Evolutionary conservation across 2,329 filamentous ascomycete species (phyloP).

Genomic region (Penicillium sp.): DNA sequence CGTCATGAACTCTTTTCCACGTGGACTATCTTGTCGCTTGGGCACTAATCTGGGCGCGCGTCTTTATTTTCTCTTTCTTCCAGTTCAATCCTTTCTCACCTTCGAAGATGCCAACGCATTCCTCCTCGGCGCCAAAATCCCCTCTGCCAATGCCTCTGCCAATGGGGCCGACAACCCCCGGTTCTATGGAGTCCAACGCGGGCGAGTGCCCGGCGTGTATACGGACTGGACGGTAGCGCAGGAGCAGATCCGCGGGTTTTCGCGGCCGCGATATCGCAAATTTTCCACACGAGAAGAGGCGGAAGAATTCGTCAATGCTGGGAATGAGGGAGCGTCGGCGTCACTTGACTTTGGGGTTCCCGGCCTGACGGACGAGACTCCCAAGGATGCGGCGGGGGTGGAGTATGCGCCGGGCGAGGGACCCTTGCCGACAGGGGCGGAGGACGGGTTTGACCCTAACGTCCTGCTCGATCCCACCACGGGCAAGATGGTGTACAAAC

Average conservation of each 20-base stretch:
- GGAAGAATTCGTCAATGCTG: slow-evolving; percentile 62
- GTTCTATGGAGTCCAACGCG: slow-evolving; percentile 57
- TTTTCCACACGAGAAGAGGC: slow-evolving; percentile 67
- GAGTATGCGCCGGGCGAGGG: slow-evolving; percentile 50
- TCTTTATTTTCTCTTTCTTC: not conserved
- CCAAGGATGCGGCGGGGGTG: slow-evolving; percentile 39
- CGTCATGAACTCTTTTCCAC: not conserved
- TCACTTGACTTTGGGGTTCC: slow-evolving; percentile 28
- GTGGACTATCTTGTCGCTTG: not conserved
- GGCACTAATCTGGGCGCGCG: not conserved
- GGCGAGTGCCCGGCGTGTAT: slow-evolving; percentile 56
- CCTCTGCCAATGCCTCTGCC: slow-evolving; percentile 29
- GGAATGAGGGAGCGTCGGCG: slow-evolving; percentile 23
- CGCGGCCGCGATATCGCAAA: slow-evolving; percentile 62
- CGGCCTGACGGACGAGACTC: slow-evolving; percentile 37
- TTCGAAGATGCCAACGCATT: slow-evolving; percentile 73
- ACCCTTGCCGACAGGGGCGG: slow-evolving; percentile 49
- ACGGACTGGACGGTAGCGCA: slow-evolving; percentile 64
- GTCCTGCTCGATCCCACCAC: slow-evolving; percentile 50
- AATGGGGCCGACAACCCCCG: slow-evolving; percentile 39
- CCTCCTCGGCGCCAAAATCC: slow-evolving; percentile 55
- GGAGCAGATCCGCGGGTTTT: slow-evolving; percentile 67
- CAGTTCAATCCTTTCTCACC: slow-evolving; percentile 74
- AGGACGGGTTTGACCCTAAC: slow-evolving; percentile 58
- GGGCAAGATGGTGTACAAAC: slow-evolving; percentile 52